These are phyloP conservation scores for Lineolata rhizophorae DNA, from an alignment of 495 filamentous ascomycete species.

Conservation along the genomic window DNA sequence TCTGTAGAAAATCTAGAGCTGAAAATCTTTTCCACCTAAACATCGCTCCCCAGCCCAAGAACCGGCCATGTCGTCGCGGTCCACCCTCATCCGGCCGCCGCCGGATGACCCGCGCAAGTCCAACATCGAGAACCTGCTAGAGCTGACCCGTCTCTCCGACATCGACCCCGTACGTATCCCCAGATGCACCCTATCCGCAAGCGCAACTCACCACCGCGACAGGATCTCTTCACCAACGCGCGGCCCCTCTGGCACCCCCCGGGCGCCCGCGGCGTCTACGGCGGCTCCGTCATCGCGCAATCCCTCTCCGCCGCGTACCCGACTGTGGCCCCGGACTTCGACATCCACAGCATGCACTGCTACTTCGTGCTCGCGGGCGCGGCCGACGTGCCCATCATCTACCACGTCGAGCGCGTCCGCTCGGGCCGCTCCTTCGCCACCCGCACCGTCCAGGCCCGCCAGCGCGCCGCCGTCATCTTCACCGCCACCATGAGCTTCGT, in stretches of 20 bases:
- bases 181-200: neutral
- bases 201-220: neutral
- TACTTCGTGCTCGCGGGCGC: slow-evolving; percentile 92
- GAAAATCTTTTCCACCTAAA: too few relatives aligned
- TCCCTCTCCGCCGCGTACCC: slow-evolving; percentile 69
- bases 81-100: slow-evolving; percentile 2
- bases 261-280: slow-evolving; percentile 81
- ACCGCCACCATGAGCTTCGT: slow-evolving; percentile 85
- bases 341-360: slow-evolving; percentile 90
- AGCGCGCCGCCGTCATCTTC: slow-evolving; percentile 79
- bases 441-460: slow-evolving; percentile 83
- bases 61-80: too few relatives aligned
- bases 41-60: too few relatives aligned
- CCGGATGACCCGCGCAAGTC: neutral
- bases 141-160: neutral
- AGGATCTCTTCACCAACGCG: slow-evolving; percentile 64
- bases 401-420: slow-evolving; percentile 79
- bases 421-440: slow-evolving; percentile 82
- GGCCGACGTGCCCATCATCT: slow-evolving; percentile 65
- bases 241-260: slow-evolving; percentile 76
- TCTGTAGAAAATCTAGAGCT: too few relatives aligned
- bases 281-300: slow-evolving; percentile 84
- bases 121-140: slow-evolving; percentile 1
- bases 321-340: slow-evolving; percentile 61
- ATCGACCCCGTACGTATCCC: slow-evolving; percentile 3